Evolutionary conservation across 2,329 filamentous ascomycete genomes (phyloP), one percentile per base, ranked within the genome.

Genomic region (Colletotrichum filicis): DNA sequence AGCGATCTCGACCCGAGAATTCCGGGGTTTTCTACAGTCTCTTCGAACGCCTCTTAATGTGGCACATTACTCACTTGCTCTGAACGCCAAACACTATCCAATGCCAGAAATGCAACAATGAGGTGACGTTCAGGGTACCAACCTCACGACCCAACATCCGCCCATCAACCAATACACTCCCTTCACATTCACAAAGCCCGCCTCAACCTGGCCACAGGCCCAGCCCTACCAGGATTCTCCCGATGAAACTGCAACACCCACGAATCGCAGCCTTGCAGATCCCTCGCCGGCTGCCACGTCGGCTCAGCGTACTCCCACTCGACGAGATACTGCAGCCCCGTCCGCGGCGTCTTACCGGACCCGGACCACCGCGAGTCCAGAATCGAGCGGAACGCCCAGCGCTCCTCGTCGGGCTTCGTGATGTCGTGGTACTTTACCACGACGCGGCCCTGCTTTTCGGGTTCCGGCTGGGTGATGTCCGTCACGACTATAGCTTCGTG

Each of bases 231-330:
- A 22, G 30, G 66, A 26, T 49, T 61, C 6, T 14, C 24, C 12
- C 55, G 59, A 63, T 73, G 66, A 5, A 70, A 73, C n/a, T 60
- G 24, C 19, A 73, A n/a, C 19, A 73, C 70, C 66, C 70, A 73
- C 35, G 12, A 14, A 12, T 73, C 70, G 14, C 70, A 73, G 22
- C 70, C 70, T 14, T 69, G 67, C 46, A 73, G 19, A 14, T 73
- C 60, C 28, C 35, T 69, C 5, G 70, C 66, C 32, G 70, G 70
- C 55, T 73, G 70, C 70, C 70, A 73, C 22, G 70, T 60, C n/a
- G 66, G 60, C 24, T 73, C 55, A 3, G 70, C 70, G n/a, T 70
- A 70, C 32, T 70, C 60, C 70, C 70, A 70, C n/a, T 70, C 70
- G 8, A 73, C 46, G 16, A 73, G 55, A 30, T 70, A 73, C 30